phyloP scores from a whole-genome alignment of 768 basidiomycete species.

The Daedalea quercina region DNA sequence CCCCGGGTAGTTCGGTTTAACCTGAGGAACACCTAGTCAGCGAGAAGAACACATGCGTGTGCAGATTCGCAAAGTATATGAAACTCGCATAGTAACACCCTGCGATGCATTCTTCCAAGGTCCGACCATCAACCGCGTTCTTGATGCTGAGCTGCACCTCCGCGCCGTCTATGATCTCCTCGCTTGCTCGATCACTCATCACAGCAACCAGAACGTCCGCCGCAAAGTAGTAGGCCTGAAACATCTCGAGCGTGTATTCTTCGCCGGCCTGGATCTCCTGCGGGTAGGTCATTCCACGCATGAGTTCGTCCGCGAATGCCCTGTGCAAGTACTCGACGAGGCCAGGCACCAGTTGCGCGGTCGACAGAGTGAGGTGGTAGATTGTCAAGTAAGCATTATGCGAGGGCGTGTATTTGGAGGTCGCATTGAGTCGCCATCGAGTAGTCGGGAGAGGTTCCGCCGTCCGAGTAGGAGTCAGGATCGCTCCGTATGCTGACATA shows the following conservation, averaged over 20 bases:
- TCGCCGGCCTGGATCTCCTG: conserved; percentile 57
- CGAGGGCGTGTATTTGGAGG: conserved; percentile 5
- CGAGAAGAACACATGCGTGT: not conserved
- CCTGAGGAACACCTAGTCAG: conserved; percentile 27
- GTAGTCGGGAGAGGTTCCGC: conserved; percentile 37
- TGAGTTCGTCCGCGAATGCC: conserved; percentile 69
- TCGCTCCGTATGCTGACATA: conserved; percentile 74
- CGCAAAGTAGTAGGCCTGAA: conserved; percentile 72
- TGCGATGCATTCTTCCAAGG: conserved; percentile 65
- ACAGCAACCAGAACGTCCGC: conserved; percentile 73
- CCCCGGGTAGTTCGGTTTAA: conserved; percentile 88
- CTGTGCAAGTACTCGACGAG: conserved; percentile 53
- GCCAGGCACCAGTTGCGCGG: conserved; percentile 31
- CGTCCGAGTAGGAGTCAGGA: conserved; percentile 27
- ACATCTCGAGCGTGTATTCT: conserved; percentile 39
- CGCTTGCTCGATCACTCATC: conserved; percentile 6
- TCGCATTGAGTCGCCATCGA: conserved; percentile 33
- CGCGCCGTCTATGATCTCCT: not conserved
- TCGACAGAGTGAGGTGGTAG: conserved; percentile 30
- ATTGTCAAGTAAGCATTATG: conserved; percentile 15
- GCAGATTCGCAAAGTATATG: too few species aligned
- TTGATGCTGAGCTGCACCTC: conserved; percentile 27
- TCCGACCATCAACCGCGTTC: conserved; percentile 37
- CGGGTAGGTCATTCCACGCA: conserved; percentile 77
- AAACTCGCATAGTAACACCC: conserved; percentile 72